Base-by-base conservation (phyloP, 1,139 yeast genomes). In the Hyphopichia burtonii region DNA sequence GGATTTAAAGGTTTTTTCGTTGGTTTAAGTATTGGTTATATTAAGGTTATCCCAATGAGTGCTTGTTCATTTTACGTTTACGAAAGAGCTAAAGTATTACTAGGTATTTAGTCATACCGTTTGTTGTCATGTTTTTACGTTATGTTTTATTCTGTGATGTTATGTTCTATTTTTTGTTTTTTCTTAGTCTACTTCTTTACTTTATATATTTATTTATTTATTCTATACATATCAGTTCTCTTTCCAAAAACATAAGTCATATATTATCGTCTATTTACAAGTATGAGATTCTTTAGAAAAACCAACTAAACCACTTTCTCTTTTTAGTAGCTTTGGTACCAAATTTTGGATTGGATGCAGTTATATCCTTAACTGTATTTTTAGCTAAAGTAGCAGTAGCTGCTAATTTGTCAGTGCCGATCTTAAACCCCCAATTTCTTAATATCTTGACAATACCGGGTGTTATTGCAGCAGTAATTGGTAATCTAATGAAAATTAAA, bases 1-100 rank as follows among this genome's bases (percentile, higher is more conserved):
- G 99, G 99, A 0, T 51, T 87, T 50, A 71, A 80, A 52, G 99
- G 99, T 3, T 89, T 86, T 58, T 93, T 87, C 59, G 94, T 93
- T 12, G 99, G 99, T 3, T 74, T 93, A 55, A 84, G 94, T 51
- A 93, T 94, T 52, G 99, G 99, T 1, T 93, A 90, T 61, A 78
- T 93, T 56, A 93, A 93, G 65, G 96, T 93, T 36, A 82, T 87
- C 17, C 99, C 99, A 15, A 93, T 93, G 99, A 93, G 84, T 56
- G 96, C 98, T 39, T 91, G 98, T 63, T 86, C 96, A 14, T 93
- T 91, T 63, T 91, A 82, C 61, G 96, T 91, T 28, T 93, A 93
- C 64, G 99, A 93, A 65, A 75, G 97, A 48, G 75, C 84, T 65
- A 93, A 93, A 66, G 67, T 71, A 50, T 59, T 73, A 37, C 66